phyloP scores from a whole-genome alignment of 1,284 basidiomycete species.

The Cystobasidiaceae sp. region DNA sequence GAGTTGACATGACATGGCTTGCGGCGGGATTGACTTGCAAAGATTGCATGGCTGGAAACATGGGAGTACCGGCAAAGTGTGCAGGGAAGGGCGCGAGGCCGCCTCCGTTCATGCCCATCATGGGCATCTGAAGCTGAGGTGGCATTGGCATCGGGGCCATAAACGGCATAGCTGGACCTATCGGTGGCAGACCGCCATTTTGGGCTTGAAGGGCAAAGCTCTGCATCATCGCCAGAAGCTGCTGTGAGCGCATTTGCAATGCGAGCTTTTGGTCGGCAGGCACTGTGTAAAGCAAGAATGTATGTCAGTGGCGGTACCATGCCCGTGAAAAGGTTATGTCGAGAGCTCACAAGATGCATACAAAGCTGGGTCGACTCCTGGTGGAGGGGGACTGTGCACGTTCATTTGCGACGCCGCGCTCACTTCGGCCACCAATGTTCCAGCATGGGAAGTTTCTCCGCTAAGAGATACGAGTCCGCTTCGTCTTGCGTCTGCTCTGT shows the following conservation, averaged over 20 bases:
- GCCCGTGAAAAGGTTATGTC: too few relatives aligned
- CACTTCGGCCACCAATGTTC: too few relatives aligned
- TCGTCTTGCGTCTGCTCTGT: too few relatives aligned
- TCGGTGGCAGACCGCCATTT: neutral
- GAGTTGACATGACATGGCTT: too few relatives aligned
- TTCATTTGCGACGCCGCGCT: too few relatives aligned
- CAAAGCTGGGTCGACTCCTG: conserved; percentile 17
- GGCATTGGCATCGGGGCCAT: neutral
- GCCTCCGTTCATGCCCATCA: conserved; percentile 5
- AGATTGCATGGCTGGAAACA: neutral
- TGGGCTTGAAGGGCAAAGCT: conserved; percentile 24
- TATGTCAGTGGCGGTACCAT: too few relatives aligned
- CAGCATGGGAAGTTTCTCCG: too few relatives aligned
- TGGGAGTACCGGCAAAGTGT: neutral
- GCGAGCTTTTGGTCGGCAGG: conserved; percentile 25
- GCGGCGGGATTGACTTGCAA: neutral
- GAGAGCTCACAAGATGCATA: conserved; percentile 28
- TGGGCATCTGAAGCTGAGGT: neutral
- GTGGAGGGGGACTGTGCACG: conserved; percentile 18
- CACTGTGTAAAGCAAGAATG: neutral
- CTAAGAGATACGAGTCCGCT: too few relatives aligned
- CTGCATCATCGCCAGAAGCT: conserved; percentile 23
- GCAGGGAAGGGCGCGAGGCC: neutral
- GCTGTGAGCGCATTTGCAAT: conserved; percentile 19
- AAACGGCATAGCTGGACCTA: neutral